A percentile compares a stretch with the other conserved stretches of the same genome.
phyloP scores from a whole-genome alignment of 2,329 filamentous ascomycete genomes.

The Periconia sp. region DNA sequence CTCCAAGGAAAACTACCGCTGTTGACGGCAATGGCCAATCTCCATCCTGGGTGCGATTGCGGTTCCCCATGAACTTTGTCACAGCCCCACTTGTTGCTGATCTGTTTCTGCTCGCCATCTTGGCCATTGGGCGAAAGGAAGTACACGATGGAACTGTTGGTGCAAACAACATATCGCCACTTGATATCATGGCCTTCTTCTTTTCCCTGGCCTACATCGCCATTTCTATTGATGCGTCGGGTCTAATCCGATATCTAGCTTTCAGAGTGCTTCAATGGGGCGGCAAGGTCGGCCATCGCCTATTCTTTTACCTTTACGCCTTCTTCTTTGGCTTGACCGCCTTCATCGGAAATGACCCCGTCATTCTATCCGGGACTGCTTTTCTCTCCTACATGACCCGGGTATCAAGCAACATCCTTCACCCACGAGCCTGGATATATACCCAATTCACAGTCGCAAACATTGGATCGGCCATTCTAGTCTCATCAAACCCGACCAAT shows the following conservation, averaged over 20 bases:
- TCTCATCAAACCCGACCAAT: slow-evolving; percentile 80
- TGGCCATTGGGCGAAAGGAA: slow-evolving; percentile 70
- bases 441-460: slow-evolving; percentile 76
- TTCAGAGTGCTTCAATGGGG: slow-evolving; percentile 73
- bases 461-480: slow-evolving; percentile 75
- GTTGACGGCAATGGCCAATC: slow-evolving; percentile 30
- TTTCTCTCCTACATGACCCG: slow-evolving; percentile 80
- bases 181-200: slow-evolving; percentile 79
- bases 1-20: slow-evolving; percentile 44
- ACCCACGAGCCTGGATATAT: slow-evolving; percentile 75
- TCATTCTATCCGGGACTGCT: slow-evolving; percentile 75
- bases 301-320: slow-evolving; percentile 75
- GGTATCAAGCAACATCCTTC: slow-evolving; percentile 73
- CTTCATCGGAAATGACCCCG: slow-evolving; percentile 77
- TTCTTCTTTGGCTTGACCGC: slow-evolving; percentile 73
- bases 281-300: slow-evolving; percentile 68
- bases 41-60: slow-evolving; percentile 56
- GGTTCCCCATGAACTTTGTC: slow-evolving; percentile 72
- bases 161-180: slow-evolving; percentile 68
- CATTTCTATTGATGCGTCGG: slow-evolving; percentile 78
- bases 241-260: slow-evolving; percentile 72
- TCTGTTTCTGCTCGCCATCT: slow-evolving; percentile 72
- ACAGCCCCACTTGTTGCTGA: slow-evolving; percentile 74
- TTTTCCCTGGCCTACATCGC: slow-evolving; percentile 77
- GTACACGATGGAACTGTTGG: slow-evolving; percentile 73